Evolutionary conservation across 306 rosid genomes (phyloP).

Genomic region (Pterocarpus macrocarpus): DNA sequence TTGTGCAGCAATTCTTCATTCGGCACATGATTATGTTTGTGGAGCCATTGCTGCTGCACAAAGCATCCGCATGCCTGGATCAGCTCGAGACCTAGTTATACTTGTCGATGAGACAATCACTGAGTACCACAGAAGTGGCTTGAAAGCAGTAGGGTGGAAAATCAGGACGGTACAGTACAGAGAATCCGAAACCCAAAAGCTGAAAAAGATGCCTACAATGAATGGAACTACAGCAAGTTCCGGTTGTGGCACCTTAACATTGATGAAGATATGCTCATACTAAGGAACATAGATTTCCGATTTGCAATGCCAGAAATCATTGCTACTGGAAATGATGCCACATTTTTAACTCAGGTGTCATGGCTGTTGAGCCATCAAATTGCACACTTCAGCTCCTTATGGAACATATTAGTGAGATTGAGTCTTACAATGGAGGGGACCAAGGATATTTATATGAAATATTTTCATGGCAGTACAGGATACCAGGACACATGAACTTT

Average conservation of each 20-base stretch:
- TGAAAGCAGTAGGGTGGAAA: constrained; percentile 96
- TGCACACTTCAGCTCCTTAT: constrained; percentile 87
- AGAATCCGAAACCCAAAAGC: constrained; percentile 96
- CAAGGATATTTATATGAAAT: constrained; percentile 91
- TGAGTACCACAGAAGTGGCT: constrained; percentile 84
- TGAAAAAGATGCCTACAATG: constrained; percentile 94
- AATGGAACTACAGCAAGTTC: constrained; percentile 98
- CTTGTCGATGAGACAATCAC: constrained; percentile 93
- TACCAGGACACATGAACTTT: constrained; percentile 95
- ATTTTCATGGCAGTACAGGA: constrained; percentile 97
- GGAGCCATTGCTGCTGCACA: constrained; percentile 98
- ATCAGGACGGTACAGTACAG: constrained; percentile 75
- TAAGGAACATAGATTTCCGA: constrained; percentile 83
- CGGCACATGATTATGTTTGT: constrained; percentile 91
- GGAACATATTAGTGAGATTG: constrained; percentile 85
- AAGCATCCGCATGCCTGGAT: constrained; percentile 91
- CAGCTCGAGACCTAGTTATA: constrained; percentile 89
- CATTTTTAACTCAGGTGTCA: constrained; percentile 97
- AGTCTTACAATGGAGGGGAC: constrained; percentile 96
- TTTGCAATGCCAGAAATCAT: constrained; percentile 91
- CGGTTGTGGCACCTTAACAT: constrained; percentile 94
- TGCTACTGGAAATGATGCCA: constrained; percentile 89
- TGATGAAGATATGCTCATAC: constrained; percentile 86
- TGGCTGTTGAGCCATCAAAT: constrained; percentile 94
- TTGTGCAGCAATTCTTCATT: constrained; percentile 93